Evolutionary conservation across 345 rosid genomes (phyloP).

Genomic region (Tarenaya hassleriana): DNA sequence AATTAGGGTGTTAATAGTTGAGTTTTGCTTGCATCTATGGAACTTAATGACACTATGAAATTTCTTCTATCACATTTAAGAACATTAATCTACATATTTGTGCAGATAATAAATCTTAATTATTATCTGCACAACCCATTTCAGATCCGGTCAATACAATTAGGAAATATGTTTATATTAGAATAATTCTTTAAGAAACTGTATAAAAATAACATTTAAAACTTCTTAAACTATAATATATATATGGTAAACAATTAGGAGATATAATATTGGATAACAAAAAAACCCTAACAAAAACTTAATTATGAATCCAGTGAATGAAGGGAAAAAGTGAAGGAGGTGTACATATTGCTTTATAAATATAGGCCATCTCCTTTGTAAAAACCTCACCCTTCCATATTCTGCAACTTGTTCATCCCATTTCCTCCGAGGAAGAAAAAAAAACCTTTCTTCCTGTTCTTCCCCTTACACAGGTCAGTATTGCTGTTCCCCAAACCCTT

Average conservation of each 20-base stretch:
- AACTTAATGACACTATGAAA: too few species aligned
- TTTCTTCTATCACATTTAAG: too few species aligned
- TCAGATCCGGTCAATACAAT: too few species aligned
- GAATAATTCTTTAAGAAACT: too few species aligned
- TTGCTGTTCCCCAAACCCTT: conserved; percentile 32
- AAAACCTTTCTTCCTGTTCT: conserved; percentile 26
- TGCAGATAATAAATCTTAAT: too few species aligned
- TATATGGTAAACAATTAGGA: too few species aligned
- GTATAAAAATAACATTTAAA: too few species aligned
- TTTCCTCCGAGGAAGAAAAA: conserved; percentile 21
- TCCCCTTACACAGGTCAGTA: conserved; percentile 31
- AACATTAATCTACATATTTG: too few species aligned
- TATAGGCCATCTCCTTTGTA: conserved; percentile 27
- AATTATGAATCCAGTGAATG: not conserved
- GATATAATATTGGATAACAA: conserved; percentile 10
- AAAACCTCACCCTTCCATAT: conserved; percentile 29
- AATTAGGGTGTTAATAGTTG: conserved; percentile 29
- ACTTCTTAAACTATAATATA: too few species aligned
- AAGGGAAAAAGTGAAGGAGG: not conserved
- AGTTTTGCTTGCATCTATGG: conserved; percentile 30
- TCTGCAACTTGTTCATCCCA: conserved; percentile 35
- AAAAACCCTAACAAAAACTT: conserved; percentile 21
- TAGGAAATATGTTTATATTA: too few species aligned
- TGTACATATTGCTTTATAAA: conserved; percentile 24
- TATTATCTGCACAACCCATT: too few species aligned